Evolutionary conservation across 257 asterid genomes (phyloP).

Genomic region (Apocynum venetum): DNA sequence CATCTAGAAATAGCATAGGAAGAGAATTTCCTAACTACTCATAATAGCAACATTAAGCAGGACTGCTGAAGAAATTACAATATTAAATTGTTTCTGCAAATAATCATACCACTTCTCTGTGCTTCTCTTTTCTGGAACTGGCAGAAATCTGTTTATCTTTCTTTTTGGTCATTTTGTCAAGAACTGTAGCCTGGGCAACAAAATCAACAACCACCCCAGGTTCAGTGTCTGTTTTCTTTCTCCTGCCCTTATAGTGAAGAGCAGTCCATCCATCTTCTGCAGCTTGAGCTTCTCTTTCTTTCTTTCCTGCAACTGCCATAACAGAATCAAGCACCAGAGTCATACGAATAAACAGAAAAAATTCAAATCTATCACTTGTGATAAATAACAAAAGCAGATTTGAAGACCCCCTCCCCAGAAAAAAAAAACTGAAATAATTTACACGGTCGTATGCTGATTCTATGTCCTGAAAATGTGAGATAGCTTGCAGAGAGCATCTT

Average conservation of each 20-base stretch:
- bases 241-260: constrained; percentile 87
- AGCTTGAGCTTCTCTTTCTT: constrained; percentile 67
- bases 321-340: constrained; percentile 6
- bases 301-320: constrained; percentile 53
- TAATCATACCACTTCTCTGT: constrained; percentile 60
- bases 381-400: neutral
- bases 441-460: neutral
- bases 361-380: neutral
- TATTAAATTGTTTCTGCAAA: neutral
- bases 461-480: neutral
- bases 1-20: neutral
- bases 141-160: constrained; percentile 76
- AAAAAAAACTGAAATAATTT: neutral
- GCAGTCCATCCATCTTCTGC: constrained; percentile 98
- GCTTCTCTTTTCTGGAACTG: constrained; percentile 89
- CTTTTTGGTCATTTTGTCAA: constrained; percentile 64
- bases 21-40: neutral
- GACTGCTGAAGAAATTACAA: neutral
- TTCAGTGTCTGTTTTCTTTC: constrained; percentile 80
- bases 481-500: neutral
- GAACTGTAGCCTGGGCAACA: constrained; percentile 82
- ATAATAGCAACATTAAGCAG: neutral
- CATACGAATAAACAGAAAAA: neutral
- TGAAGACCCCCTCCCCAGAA: neutral
- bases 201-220: constrained; percentile 85